phyloP scores from a whole-genome alignment of 768 basidiomycete species.

The Leccinum subgranulosum region DNA sequence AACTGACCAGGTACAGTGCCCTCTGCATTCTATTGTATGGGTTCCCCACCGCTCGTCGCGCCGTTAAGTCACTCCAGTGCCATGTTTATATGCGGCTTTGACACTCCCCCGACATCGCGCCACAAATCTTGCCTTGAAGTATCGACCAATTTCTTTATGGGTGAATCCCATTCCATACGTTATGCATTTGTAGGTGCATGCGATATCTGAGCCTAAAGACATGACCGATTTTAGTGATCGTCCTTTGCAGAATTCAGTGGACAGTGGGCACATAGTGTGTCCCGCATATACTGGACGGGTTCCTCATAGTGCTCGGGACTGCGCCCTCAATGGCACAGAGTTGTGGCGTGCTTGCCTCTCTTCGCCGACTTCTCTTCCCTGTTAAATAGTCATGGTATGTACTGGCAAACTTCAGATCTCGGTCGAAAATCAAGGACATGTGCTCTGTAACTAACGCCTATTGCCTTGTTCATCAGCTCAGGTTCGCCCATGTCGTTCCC shows the following conservation, averaged over 20 bases:
- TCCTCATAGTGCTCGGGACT: background rate
- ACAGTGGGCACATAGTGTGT: slow-evolving; percentile 4
- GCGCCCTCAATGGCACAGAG: slow-evolving; percentile 4
- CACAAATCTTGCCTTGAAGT: slow-evolving; percentile 19
- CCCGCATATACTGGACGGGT: slow-evolving; percentile 6
- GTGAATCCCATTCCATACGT: slow-evolving; percentile 7
- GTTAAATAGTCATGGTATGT: slow-evolving; percentile 22
- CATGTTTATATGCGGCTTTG: background rate
- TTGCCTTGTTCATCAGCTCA: background rate
- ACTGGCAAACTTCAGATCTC: slow-evolving; percentile 4
- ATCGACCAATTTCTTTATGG: slow-evolving; percentile 2
- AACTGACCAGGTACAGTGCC: background rate
- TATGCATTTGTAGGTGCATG: background rate
- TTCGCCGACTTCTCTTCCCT: background rate
- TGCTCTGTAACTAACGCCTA: slow-evolving; percentile 6
- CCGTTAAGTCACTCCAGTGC: slow-evolving; percentile 9
- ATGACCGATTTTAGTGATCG: background rate
- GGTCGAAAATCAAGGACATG: slow-evolving; percentile 13
- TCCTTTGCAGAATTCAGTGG: background rate
- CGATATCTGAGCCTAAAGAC: background rate
- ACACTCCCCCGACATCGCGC: slow-evolving; percentile 5
- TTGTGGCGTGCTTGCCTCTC: background rate
- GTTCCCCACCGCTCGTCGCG: slow-evolving; percentile 1
- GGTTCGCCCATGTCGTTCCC: background rate
- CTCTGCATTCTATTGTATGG: slow-evolving; percentile 1